These are phyloP conservation scores for Rhipidocladum racemiflorum DNA, from an alignment of 176 grass and related monocot species.

Conservation along the genomic window DNA sequence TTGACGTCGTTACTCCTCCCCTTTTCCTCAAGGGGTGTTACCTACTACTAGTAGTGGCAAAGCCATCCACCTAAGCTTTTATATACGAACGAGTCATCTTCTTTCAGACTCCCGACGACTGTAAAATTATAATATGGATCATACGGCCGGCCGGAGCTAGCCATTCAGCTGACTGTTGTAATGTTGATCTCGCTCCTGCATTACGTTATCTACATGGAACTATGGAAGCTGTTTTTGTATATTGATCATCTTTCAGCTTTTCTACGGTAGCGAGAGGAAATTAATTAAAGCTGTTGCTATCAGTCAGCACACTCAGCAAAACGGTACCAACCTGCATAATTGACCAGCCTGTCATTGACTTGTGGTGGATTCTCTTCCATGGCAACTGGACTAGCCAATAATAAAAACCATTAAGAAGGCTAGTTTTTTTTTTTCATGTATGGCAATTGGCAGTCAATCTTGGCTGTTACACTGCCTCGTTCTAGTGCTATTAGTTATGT, in stretches of 20 bases:
- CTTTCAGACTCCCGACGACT: neutral
- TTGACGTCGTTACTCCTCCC: no score
- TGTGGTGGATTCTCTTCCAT: neutral
- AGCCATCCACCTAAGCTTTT: neutral
- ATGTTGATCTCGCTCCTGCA: neutral
- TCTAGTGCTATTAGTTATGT: neutral
- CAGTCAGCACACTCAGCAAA: neutral
- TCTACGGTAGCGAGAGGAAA: neutral
- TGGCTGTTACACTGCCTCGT: constrained; percentile 14
- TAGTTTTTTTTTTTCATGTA: neutral
- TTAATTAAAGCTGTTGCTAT: neutral
- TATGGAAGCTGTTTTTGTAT: neutral
- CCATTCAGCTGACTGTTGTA: neutral
- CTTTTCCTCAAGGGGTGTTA: no score
- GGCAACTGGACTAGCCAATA: neutral
- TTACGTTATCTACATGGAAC: neutral
- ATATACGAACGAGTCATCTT: neutral
- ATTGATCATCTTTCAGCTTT: neutral
- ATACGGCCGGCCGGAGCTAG: neutral
- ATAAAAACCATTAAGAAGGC: neutral
- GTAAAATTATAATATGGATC: neutral
- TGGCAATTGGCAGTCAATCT: neutral
- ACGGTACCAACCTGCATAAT: neutral
- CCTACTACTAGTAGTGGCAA: no score
- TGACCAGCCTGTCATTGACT: constrained; percentile 23